Percentiles rank a stretch among this genome's conserved stretches.
phyloP scores from a whole-genome alignment of 2,329 filamentous ascomycete genomes.

The Aspergillus ochraceoroseus region DNA sequence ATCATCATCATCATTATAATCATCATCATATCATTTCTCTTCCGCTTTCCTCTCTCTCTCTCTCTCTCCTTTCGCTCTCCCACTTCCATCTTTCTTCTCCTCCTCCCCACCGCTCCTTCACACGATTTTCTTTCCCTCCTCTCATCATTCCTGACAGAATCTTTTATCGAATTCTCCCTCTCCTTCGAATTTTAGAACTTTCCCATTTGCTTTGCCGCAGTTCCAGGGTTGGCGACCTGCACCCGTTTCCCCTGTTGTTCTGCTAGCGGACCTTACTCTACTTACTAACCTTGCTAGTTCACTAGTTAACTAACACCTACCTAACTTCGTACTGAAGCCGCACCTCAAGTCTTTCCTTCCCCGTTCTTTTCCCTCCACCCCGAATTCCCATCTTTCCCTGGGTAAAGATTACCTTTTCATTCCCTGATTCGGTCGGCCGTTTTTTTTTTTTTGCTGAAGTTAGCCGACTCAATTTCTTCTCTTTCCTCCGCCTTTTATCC shows the following conservation, averaged over 20 bases:
- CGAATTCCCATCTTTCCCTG: too few species aligned
- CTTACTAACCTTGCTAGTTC: conserved; percentile 24
- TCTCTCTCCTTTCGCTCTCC: conserved; percentile 26
- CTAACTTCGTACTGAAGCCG: not conserved
- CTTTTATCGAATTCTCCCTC: conserved; percentile 1
- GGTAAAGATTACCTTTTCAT: conserved; percentile 1
- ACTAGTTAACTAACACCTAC: conserved; percentile 23
- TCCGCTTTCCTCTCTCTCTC: too few species aligned
- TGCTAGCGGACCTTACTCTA: conserved; percentile 9
- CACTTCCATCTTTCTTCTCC: conserved; percentile 17
- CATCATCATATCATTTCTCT: conserved; percentile 14
- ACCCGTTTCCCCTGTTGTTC: conserved; percentile 35
- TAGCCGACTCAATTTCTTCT: conserved; percentile 4
- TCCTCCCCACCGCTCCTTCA: conserved; percentile 12
- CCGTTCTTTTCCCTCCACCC: not conserved
- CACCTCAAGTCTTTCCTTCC: not conserved
- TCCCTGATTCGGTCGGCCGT: conserved; percentile 3
- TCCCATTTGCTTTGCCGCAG: conserved; percentile 18
- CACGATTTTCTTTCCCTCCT: conserved; percentile 5
- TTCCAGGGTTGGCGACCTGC: conserved; percentile 39
- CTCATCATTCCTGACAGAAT: conserved; percentile 1
- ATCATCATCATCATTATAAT: conserved; percentile 5
- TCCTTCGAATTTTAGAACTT: conserved; percentile 1
- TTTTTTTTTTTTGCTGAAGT: not conserved
- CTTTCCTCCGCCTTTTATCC: not conserved